Base-by-base conservation (phyloP, 176 grass and related monocot genomes). In the Ampelocalamus luodianensis region DNA sequence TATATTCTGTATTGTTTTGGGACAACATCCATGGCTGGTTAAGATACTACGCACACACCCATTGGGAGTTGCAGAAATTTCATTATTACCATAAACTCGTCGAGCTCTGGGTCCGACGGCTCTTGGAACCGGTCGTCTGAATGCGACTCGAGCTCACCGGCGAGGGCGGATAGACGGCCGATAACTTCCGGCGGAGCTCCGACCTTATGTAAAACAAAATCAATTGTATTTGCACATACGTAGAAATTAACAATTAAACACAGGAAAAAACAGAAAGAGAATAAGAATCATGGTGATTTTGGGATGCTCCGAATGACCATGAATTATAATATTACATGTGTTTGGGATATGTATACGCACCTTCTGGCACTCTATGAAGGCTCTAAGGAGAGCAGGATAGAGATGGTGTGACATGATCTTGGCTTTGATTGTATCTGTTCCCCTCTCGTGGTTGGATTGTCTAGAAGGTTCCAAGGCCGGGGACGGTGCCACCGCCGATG, bases 331-430 rank as follows among this genome's bases (percentile, higher is more conserved):
- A 77, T 67, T 76, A 74, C 59, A 76, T 85, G 83, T 27, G 37
- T 14, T 56, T 16, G 6, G 7, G 14, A 7, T 61, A 49, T 2
- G 45, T 10, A 10, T 22, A 38, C 22, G 5, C 71, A 91, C 93
- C 95, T 97, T 97, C 67, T 88, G 91, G 79, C 90, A 97, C 55
- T 97, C 89, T 76, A 97, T 88, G 74, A 86, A 95, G 45, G 95
- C 89, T 86, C 65, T 86, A 11, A 97, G 40, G 51, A 97, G 91
- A 85, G 77, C 65, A n/a, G 95, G 73, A 79, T 94, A 97, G 80
- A 89, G 90, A 65, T 53, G 87, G 38, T 97, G 95, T 12, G 92
- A 93, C 72, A 91, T 91, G 82, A 97, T 97, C 87, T 87, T 97
- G 0, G 83, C 88, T 88, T 97, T 90, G 78, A 93, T 83, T 39